Evolutionary conservation across 768 basidiomycete genomes (phyloP), one percentile per base, ranked within the genome.

Genomic region (Grammothele lineata): DNA sequence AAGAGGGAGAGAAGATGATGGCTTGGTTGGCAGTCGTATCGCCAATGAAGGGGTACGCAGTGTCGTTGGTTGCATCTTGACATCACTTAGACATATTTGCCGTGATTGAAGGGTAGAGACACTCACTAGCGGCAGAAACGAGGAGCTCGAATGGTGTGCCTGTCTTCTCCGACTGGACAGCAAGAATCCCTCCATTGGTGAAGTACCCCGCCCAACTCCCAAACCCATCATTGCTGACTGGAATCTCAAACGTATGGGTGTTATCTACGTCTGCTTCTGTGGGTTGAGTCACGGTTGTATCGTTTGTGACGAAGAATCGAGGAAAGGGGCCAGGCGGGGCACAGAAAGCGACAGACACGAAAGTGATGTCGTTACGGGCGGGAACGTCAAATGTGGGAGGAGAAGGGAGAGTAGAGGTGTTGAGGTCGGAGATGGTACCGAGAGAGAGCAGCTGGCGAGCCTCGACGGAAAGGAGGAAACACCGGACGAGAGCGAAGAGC

Each of bases 21-120:
- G 79, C 86, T 59, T 87, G 80, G 41, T 81, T 86, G 5, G 81
- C 67, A 2, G 87, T 87, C 1, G 85, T 81, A 61, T 92, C 89
- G 3, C 85, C 86, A 2, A 90, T 66, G 5, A 85, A 63, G 1
- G 86, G 86, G 24, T 36, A 40, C 11, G 21, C 37, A 4, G 27
- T 17, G 4, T 43, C 34, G 10, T 24, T 18, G 1, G 45, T 47
- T 24, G 35, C 37, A 26, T 38, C 32, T 23, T 25, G n/a, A 26
- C 18, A 19, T 10, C 14, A 6, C 11, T 18, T 10, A 36, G 17
- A n/a, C 9, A 36, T 17, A n/a, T n/a, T n/a, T n/a, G n/a, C 14
- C 27, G 27, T 7, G 27, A 30, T 7, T 7, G 27, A 30, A 30
- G 27, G 26, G 34, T 32, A 35, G 11, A 14, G 18, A 23, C 12